Conservation (phyloP, 2,329 filamentous ascomycete species). For the Elsinoe ampelina region DNA sequence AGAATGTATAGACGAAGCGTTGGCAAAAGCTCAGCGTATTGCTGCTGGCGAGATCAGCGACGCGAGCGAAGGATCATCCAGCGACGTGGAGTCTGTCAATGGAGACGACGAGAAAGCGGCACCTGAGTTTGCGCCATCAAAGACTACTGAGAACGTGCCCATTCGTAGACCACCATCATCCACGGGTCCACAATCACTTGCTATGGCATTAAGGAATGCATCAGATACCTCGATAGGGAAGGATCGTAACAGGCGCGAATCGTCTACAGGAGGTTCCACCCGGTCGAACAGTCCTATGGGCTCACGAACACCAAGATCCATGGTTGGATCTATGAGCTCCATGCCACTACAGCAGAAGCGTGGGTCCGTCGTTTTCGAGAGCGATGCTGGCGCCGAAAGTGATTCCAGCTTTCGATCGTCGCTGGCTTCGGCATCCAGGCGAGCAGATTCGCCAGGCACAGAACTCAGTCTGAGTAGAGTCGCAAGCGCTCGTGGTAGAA, state of each 20-base stretch:
- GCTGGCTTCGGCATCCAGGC: constrained; percentile 56
- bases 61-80: constrained; percentile 41
- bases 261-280: constrained; percentile 63
- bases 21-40: constrained; percentile 81
- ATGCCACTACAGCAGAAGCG: constrained; percentile 60
- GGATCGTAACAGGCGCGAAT: constrained; percentile 40
- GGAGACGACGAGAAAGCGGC: constrained; percentile 17
- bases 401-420: constrained; percentile 85
- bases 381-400: constrained; percentile 72
- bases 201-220: constrained; percentile 46
- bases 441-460: constrained; percentile 84
- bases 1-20: constrained; percentile 86
- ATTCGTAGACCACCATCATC: constrained; percentile 11
- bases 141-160: constrained; percentile 18
- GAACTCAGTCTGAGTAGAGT: constrained; percentile 70
- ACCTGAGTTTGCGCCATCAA: constrained; percentile 21
- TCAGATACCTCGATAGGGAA: constrained; percentile 34
- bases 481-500: constrained; percentile 70
- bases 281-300: constrained; percentile 84
- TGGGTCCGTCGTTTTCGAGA: constrained; percentile 60
- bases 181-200: constrained; percentile 48
- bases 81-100: constrained; percentile 18
- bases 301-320: constrained; percentile 82
- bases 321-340: constrained; percentile 48
- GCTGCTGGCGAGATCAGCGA: constrained; percentile 78